These are phyloP conservation scores for Elsinoe perseae DNA, from an alignment of 2,329 filamentous ascomycete species.

Conservation along the genomic window DNA sequence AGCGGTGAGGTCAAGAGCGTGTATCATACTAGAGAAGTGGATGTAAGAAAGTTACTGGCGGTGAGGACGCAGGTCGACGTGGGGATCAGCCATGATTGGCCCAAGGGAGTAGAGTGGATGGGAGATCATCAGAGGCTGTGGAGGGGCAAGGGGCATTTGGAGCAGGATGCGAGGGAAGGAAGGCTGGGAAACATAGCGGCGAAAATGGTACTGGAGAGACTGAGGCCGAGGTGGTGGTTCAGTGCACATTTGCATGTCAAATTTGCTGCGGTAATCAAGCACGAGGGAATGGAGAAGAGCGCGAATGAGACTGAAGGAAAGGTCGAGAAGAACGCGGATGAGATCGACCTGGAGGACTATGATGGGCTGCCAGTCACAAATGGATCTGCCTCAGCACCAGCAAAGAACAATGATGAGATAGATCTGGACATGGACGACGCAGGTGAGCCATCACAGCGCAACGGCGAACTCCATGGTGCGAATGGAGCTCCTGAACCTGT, in stretches of 20 bases:
- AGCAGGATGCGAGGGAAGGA: constrained; percentile 65
- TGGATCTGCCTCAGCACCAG: constrained; percentile 17
- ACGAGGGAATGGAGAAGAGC: constrained; percentile 31
- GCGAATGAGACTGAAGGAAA: constrained; percentile 17
- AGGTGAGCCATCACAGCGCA: constrained; percentile 18
- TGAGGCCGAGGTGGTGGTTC: constrained; percentile 85
- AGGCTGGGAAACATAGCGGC: constrained; percentile 74
- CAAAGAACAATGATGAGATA: constrained; percentile 60
- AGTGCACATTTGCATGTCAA: constrained; percentile 84
- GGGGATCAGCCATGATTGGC: constrained; percentile 94
- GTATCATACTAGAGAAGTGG: constrained; percentile 84
- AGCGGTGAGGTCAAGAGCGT: constrained; percentile 67
- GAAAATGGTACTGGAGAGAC: constrained; percentile 66
- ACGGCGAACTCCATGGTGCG: constrained; percentile 20
- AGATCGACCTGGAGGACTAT: constrained; percentile 23
- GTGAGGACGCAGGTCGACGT: constrained; percentile 83
- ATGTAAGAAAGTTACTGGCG: constrained; percentile 81
- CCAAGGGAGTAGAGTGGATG: constrained; percentile 68
- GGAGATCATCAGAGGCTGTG: constrained; percentile 66
- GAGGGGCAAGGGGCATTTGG: constrained; percentile 64
- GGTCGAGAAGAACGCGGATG: constrained; percentile 27
- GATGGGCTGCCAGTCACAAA: constrained; percentile 16
- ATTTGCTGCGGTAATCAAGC: constrained; percentile 58
- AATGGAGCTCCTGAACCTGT: constrained; percentile 24
- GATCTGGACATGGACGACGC: constrained; percentile 41